Conservation (phyloP, 2,329 filamentous ascomycete genomes). For the Epichloe sylvatica region DNA sequence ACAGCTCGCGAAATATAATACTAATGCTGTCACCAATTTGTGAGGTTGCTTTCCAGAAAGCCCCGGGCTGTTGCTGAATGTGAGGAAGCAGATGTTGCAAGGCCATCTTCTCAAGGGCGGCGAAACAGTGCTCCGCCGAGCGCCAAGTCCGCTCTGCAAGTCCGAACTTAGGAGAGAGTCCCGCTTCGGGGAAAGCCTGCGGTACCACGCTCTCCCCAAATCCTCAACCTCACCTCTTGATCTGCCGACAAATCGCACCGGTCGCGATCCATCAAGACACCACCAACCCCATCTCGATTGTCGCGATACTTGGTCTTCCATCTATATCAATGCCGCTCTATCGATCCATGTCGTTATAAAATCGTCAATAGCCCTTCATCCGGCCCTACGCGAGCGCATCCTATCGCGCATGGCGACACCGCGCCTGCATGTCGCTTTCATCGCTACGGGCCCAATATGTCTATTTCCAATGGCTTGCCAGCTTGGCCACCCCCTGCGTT, state of each 20-base stretch:
- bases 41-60: background rate
- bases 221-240: slow-evolving; percentile 43
- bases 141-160: slow-evolving; percentile 5
- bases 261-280: slow-evolving; percentile 38
- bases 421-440: slow-evolving; percentile 32
- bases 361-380: slow-evolving; percentile 29
- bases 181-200: slow-evolving; percentile 24
- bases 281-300: slow-evolving; percentile 27
- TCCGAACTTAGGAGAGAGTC: slow-evolving; percentile 13
- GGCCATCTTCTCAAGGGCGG: background rate
- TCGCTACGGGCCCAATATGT: slow-evolving; percentile 44
- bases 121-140: slow-evolving; percentile 8
- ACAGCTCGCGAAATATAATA: background rate
- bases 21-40: background rate
- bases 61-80: background rate
- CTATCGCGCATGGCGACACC: slow-evolving; percentile 42
- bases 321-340: slow-evolving; percentile 40
- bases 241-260: slow-evolving; percentile 35
- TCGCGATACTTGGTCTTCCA: slow-evolving; percentile 28
- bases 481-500: slow-evolving; percentile 50
- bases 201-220: slow-evolving; percentile 26
- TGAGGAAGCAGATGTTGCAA: background rate
- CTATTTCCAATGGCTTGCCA: slow-evolving; percentile 51
- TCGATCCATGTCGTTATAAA: slow-evolving; percentile 36
- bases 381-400: slow-evolving; percentile 37